Percentiles rank a stretch among this genome's conserved stretches.
These are phyloP conservation scores for Colletotrichum liaoningense DNA, from an alignment of 2,329 filamentous ascomycete species.

Conservation along the genomic window DNA sequence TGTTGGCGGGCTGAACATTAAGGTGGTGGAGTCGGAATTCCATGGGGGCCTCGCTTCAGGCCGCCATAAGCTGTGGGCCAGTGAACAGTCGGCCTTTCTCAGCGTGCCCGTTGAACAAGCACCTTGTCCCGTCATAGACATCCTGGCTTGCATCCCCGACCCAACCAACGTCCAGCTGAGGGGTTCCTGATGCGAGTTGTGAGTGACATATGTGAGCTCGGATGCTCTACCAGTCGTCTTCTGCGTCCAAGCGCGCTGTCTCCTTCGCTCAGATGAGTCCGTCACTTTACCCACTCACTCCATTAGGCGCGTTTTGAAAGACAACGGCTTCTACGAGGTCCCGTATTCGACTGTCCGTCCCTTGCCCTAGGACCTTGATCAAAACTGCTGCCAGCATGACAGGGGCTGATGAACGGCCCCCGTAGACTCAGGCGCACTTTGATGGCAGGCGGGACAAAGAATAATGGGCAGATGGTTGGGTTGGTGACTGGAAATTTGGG, in stretches of 20 bases:
- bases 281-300: neutral
- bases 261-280: slow-evolving; percentile 24
- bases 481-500: neutral
- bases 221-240: neutral
- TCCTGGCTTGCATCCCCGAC: slow-evolving; percentile 3
- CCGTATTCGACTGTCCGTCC: slow-evolving; percentile 18
- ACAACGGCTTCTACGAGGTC: slow-evolving; percentile 20
- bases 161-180: neutral
- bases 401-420: too few relatives aligned
- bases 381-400: neutral
- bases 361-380: neutral
- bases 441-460: neutral
- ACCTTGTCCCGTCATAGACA: slow-evolving; percentile 1
- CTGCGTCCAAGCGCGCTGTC: slow-evolving; percentile 28
- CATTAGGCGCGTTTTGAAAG: slow-evolving; percentile 2
- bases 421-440: neutral
- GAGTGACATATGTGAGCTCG: neutral
- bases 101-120: neutral
- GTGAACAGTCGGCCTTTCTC: neutral
- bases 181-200: neutral
- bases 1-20: slow-evolving; percentile 4
- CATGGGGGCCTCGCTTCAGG: slow-evolving; percentile 18
- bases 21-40: slow-evolving; percentile 7
- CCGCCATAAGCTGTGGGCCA: neutral
- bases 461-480: neutral